Conservation (phyloP, 179 eudicot genomes). For the Amaranthus tricolor region DNA sequence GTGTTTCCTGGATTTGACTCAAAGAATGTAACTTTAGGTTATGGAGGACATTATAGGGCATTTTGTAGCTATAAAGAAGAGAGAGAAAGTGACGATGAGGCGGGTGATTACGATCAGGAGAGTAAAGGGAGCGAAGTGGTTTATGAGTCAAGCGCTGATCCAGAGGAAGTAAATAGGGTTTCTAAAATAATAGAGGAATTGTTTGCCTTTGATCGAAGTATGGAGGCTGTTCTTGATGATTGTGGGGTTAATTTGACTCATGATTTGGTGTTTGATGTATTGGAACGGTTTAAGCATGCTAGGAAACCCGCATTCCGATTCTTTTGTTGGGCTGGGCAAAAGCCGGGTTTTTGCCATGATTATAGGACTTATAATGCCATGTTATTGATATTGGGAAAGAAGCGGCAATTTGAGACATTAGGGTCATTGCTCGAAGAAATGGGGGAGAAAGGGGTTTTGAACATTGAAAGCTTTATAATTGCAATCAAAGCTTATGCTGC, state of each 20-base stretch:
- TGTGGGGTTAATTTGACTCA: conserved; percentile 56
- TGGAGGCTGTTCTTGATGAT: conserved; percentile 91
- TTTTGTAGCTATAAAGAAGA: conserved; percentile 32
- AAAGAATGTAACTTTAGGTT: conserved; percentile 14
- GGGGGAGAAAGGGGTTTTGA: conserved; percentile 67
- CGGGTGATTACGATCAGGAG: conserved; percentile 16
- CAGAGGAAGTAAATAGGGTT: conserved; percentile 67
- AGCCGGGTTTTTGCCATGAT: conserved; percentile 58
- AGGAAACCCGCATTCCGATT: conserved; percentile 84
- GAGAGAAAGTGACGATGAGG: conserved; percentile 23
- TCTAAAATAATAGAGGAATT: conserved; percentile 78
- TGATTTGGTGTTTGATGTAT: conserved; percentile 70
- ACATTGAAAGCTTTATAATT: conserved; percentile 62
- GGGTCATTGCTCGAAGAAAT: conserved; percentile 76
- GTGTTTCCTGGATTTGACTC: conserved; percentile 3
- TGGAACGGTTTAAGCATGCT: conserved; percentile 74
- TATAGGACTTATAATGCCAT: conserved; percentile 68
- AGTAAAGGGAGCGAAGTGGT: conserved; percentile 16
- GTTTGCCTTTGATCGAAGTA: conserved; percentile 76
- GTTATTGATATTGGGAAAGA: conserved; percentile 73
- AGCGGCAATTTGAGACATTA: conserved; percentile 87
- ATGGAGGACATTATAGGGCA: conserved; percentile 29
- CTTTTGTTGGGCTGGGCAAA: conserved; percentile 76
- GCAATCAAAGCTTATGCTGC: conserved; percentile 70
- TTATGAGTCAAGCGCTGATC: conserved; percentile 45